Evolutionary conservation across 768 basidiomycete species (phyloP), one percentile per base, ranked within the genome.

Genomic region (Calocera viscosa): DNA sequence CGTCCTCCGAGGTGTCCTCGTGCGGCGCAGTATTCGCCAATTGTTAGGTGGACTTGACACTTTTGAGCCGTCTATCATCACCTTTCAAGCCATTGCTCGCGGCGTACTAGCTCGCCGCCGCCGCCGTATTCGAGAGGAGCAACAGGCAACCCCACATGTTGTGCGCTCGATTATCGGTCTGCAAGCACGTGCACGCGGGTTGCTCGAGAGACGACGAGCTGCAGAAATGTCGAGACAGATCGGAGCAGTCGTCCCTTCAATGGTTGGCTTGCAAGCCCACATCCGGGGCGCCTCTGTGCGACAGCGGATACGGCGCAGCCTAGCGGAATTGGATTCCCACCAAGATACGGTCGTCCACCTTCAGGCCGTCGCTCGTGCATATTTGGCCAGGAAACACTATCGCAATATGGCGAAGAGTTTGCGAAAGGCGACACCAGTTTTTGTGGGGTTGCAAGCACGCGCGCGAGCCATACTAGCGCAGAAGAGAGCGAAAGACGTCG

Each of bases 291-390:
- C 89, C 0, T 77, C 94, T 40, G 81, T 89, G 66, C 86, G 94
- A 39, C 79, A 90, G 65, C 81, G 81, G 12, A 77, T 91, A 67
- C 81, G 84, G 38, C 81, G 81, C 1, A 91, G 91, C 71, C 79
- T 91, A 67, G 85, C 90, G 24, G 89, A 84, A 71, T 79, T 96
- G 39, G 89, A 90, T 69, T 86, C 93, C 72, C 82, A 86, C 8
- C 82, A 84, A 1, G 82, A 86, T 67, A 80, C 85, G 11, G 81
- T 94, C 49, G 79, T 93, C 24, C 83, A 84, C 35, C 89, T 94
- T 63, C 93, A 94, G 76, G 86, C 91, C 19, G 86, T 88, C 1
- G 86, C 82, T 69, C 84, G 93, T 60, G 91, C 90, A 0, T 89
- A 83, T 71, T 78, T 94, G 19, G 85, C 89, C 1, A 82, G 91